A percentile compares a stretch with the other conserved stretches of the same genome.
Evolutionary conservation across 352 stramenopile genomes (phyloP).

Genomic region (Globisporangium heterothallicum): DNA sequence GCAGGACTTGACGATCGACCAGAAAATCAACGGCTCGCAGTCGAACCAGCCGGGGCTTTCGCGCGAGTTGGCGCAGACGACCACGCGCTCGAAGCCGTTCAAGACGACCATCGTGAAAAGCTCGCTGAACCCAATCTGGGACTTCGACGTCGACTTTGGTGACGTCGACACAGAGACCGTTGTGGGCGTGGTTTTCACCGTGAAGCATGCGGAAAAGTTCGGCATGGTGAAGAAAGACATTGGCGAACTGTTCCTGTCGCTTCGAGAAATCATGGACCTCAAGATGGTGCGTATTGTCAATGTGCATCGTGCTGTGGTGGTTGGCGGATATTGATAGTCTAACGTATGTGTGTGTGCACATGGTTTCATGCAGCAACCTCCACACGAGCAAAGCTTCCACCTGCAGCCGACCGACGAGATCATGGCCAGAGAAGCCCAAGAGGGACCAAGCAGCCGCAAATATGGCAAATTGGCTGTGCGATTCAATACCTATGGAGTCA

Average conservation of each 20-base stretch:
- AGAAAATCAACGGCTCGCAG: conserved; percentile 20
- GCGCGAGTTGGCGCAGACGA: conserved; percentile 12
- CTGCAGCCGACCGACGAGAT: conserved; percentile 64
- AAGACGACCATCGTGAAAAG: conserved; percentile 58
- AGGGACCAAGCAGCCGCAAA: conserved; percentile 56
- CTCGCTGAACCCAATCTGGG: conserved; percentile 77
- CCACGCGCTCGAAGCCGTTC: conserved; percentile 41
- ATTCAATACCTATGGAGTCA: conserved; percentile 66
- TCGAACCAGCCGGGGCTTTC: conserved; percentile 12
- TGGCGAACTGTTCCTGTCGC: conserved; percentile 53
- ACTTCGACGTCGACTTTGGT: conserved; percentile 77
- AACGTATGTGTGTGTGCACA: not conserved
- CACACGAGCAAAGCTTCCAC: conserved; percentile 47
- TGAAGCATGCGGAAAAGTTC: conserved; percentile 68
- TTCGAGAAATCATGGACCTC: conserved; percentile 67
- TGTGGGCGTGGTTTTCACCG: conserved; percentile 59
- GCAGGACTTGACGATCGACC: conserved; percentile 34
- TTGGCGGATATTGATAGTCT: not conserved
- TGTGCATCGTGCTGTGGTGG: not conserved
- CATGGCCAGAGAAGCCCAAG: conserved; percentile 27
- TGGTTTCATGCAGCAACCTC: conserved; percentile 33
- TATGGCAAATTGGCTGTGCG: conserved; percentile 57
- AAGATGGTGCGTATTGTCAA: conserved; percentile 39
- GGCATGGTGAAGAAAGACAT: conserved; percentile 73
- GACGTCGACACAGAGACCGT: conserved; percentile 65